Conservation (phyloP, 2,329 filamentous ascomycete genomes). For the Penicillium sp. region DNA sequence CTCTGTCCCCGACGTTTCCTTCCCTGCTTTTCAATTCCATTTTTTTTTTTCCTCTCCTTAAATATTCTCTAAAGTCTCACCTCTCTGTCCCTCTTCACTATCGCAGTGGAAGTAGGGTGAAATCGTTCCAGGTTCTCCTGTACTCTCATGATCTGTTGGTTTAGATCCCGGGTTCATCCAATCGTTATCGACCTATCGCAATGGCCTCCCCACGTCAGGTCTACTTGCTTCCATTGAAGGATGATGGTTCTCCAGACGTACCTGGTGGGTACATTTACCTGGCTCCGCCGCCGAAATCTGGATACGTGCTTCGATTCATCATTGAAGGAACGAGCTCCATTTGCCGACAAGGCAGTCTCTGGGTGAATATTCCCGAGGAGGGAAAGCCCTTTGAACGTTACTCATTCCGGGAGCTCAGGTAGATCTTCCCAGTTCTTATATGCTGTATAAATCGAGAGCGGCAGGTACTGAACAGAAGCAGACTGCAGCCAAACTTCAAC, state of each 20-base stretch:
- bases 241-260: conserved; percentile 88
- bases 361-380: conserved; percentile 87
- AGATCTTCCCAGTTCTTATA: conserved; percentile 33
- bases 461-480: conserved; percentile 24
- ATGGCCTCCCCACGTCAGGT: conserved; percentile 52
- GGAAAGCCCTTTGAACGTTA: conserved; percentile 73
- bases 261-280: conserved; percentile 89
- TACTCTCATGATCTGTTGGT: conserved; percentile 1
- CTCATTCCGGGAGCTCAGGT: conserved; percentile 87
- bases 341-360: conserved; percentile 88
- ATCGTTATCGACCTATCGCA: conserved; percentile 7
- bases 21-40: conserved; percentile 5
- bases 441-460: conserved; percentile 1
- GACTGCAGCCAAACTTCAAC: conserved; percentile 89
- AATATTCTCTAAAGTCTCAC: neutral
- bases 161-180: neutral
- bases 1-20: conserved; percentile 1
- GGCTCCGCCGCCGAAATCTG: conserved; percentile 68
- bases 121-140: conserved; percentile 1
- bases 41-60: neutral
- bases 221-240: conserved; percentile 85
- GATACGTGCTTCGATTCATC: conserved; percentile 79
- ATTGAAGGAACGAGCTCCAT: conserved; percentile 95
- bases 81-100: neutral
- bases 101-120: conserved; percentile 4